A percentile compares a stretch with the other conserved stretches of the same genome.
Evolutionary conservation across 441 rosid species (phyloP).

Genomic region (Populus trichocarpa): DNA sequence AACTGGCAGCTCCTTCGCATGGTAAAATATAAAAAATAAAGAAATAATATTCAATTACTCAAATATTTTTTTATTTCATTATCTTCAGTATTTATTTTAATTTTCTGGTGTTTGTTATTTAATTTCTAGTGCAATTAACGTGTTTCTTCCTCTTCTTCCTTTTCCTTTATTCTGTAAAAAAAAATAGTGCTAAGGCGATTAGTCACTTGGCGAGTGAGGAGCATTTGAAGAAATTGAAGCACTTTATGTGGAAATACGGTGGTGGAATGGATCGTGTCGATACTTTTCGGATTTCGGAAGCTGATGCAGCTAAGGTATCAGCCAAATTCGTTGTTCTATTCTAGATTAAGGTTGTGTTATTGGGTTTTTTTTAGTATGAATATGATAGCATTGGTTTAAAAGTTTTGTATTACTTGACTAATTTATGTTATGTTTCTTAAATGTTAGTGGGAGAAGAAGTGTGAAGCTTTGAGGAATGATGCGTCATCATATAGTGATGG

Average conservation of each 20-base stretch:
- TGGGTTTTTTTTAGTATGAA: not conserved
- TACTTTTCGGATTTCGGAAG: conserved; percentile 47
- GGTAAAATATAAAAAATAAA: conserved; percentile 32
- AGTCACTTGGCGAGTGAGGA: conserved; percentile 48
- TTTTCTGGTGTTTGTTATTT: not conserved
- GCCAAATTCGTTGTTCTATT: not conserved
- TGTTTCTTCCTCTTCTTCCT: not conserved
- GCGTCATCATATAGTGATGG: conserved; percentile 33
- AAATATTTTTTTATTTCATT: no score
- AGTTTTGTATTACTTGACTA: not conserved
- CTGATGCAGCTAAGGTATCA: conserved; percentile 61
- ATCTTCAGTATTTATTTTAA: not conserved
- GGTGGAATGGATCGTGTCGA: conserved; percentile 56
- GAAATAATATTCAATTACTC: not conserved
- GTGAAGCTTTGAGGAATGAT: conserved; percentile 48
- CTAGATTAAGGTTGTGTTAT: not conserved
- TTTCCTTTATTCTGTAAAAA: not conserved
- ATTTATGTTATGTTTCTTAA: conserved; percentile 5
- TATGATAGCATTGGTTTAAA: not conserved
- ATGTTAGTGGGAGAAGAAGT: conserved; percentile 74
- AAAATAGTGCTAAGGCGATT: conserved; percentile 47
- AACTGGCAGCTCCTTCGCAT: conserved; percentile 61
- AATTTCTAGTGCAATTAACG: not conserved
- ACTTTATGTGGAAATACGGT: conserved; percentile 74
- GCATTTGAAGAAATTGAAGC: conserved; percentile 71